phyloP scores from a whole-genome alignment of 345 rosid genomes.

The Eutrema japonicum region DNA sequence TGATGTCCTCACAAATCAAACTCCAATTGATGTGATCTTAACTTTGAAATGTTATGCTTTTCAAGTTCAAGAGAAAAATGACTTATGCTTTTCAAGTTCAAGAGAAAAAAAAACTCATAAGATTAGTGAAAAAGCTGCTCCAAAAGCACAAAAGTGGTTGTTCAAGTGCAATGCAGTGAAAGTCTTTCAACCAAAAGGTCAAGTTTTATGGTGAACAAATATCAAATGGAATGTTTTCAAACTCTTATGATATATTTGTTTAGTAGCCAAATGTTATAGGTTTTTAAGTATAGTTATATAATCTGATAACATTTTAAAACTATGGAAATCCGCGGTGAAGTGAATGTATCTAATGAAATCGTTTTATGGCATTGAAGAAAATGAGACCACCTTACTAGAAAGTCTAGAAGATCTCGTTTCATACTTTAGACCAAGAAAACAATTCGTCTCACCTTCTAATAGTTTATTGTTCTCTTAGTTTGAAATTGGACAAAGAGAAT shows the following conservation, averaged over 20 bases:
- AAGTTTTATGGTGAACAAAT: no score
- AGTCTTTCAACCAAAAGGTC: no score
- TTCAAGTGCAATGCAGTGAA: no score
- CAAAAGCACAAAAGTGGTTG: no score
- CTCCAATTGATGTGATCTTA: no score
- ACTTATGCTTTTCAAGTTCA: no score
- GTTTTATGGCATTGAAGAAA: neutral
- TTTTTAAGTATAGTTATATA: neutral
- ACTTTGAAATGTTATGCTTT: no score
- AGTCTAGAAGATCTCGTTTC: neutral
- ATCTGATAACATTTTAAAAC: neutral
- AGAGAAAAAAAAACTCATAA: no score
- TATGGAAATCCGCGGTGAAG: neutral
- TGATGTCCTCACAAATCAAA: no score
- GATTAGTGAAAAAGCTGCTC: no score
- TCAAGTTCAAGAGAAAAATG: no score
- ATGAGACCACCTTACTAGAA: neutral
- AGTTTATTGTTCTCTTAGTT: slow-evolving; percentile 12
- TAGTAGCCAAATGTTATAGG: neutral
- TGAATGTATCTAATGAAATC: neutral
- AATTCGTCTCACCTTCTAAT: slow-evolving; percentile 9
- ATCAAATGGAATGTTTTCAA: no score
- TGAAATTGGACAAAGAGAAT: slow-evolving; percentile 23
- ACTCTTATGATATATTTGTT: neutral
- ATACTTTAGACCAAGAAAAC: slow-evolving; percentile 1